Percentiles rank a stretch among this genome's conserved stretches.
These are phyloP conservation scores for Globomyces pollinis-pini DNA, from an alignment of 192 early-diverging fungal species.

Conservation along the genomic window DNA sequence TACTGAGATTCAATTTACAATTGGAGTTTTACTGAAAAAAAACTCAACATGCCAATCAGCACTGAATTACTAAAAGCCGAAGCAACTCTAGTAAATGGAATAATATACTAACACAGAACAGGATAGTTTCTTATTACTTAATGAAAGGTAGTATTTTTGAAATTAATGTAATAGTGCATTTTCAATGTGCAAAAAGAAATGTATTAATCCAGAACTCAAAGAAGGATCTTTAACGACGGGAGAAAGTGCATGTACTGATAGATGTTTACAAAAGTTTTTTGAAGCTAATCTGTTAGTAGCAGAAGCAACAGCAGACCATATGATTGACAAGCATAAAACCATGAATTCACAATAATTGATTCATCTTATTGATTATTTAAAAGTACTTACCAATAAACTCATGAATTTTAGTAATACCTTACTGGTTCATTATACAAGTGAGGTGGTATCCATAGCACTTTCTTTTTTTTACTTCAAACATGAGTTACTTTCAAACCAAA, in stretches of 20 bases:
- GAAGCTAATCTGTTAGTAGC: constrained; percentile 1
- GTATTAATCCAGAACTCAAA: not conserved
- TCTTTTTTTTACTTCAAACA: not conserved
- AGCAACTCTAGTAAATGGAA: too few relatives aligned
- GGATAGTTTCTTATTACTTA: too few relatives aligned
- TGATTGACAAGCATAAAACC: not conserved
- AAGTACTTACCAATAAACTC: not conserved
- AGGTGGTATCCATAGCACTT: not conserved
- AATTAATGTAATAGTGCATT: not conserved
- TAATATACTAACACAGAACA: too few relatives aligned
- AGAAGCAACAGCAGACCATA: constrained; percentile 2
- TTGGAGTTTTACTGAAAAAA: too few relatives aligned
- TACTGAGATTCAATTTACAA: too few relatives aligned
- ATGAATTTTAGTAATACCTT: too few relatives aligned
- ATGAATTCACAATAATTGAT: not conserved
- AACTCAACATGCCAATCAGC: too few relatives aligned
- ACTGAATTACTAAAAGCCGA: too few relatives aligned
- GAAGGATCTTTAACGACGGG: not conserved
- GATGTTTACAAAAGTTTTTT: constrained; percentile 11
- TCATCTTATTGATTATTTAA: not conserved
- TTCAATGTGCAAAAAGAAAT: not conserved
- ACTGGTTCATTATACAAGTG: not conserved
- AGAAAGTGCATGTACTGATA: constrained; percentile 2
- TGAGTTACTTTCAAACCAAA: not conserved
- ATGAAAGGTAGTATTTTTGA: too few relatives aligned